Base-by-base conservation (phyloP, 1,139 yeast species). In the Saccharomyces pastorianus region DNA sequence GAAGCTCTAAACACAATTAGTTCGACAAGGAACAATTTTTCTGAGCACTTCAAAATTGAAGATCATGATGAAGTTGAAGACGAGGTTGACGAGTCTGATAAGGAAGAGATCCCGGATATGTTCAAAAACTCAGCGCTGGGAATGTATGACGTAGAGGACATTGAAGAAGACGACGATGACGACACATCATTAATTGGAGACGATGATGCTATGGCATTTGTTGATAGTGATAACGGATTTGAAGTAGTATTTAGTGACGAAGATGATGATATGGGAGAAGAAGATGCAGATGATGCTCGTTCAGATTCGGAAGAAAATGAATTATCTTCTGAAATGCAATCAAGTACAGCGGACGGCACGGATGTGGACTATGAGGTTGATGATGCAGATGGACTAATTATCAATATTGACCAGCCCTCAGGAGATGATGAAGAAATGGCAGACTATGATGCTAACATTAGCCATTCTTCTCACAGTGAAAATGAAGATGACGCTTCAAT, bases 91-190 rank as follows among this genome's bases (percentile, higher is more conserved):
- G 88, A 82, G 34, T 75, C 77, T 42, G 82, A 78, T 38, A 76
- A 81, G 51, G 95, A 87, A 51, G 95, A 88, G 54, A 81, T 90
- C 0, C 91, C 96, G 0, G 95, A 90, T 66, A 75, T 91, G 64
- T 84, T 90, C 70, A 77, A 85, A 52, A 89, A 91, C 66, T 90
- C 97, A 0, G 88, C 97, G 0, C 76, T 91, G 52, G 97, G 97
- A 1, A 90, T 91, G 96, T 91, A 87, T 66, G 97, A 91, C 63
- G 84, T 88, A 51, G 85, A 77, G 34, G 95, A 87, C 52, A 78
- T 82, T 46, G 89, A 84, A 53, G 91, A 85, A 49, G 81, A 74
- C 25, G 81, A 76, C 13, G 75, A 69, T 20, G 62, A 56, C 42
- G 76, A 71, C 44, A 78, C 74, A 6, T 73, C 73, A 13, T 62